These are phyloP conservation scores for Elymus sibiricus DNA, from an alignment of 176 grass and related monocot genomes.

Conservation along the genomic window DNA sequence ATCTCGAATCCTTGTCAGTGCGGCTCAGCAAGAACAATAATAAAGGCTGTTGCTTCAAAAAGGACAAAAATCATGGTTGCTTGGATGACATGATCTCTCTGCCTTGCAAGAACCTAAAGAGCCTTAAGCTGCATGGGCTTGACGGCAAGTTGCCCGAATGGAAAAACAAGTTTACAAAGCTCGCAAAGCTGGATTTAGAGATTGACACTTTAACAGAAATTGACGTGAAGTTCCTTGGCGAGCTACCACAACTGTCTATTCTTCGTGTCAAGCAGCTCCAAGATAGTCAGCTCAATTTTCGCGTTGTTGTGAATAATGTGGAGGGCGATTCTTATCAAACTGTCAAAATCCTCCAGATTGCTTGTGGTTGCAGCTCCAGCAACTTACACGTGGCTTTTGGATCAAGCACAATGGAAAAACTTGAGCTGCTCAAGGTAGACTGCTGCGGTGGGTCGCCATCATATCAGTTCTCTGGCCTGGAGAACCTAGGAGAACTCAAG, in stretches of 20 bases:
- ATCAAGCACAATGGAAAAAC: fast-evolving
- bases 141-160: too few relatives aligned
- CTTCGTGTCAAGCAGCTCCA: not conserved
- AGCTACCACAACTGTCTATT: not conserved
- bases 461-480: not conserved
- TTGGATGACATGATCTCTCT: not conserved
- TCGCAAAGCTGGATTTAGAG: not conserved
- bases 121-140: too few relatives aligned
- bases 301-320: not conserved
- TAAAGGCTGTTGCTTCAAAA: not conserved
- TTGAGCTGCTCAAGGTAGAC: not conserved
- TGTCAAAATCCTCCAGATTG: not conserved
- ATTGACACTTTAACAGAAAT: not conserved
- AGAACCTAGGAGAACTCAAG: not conserved
- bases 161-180: not conserved
- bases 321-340: not conserved
- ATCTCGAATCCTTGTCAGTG: too few relatives aligned
- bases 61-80: too few relatives aligned
- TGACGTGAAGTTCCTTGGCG: not conserved
- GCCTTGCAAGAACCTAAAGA: too few relatives aligned
- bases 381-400: not conserved
- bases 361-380: not conserved
- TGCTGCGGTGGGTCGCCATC: not conserved
- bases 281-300: not conserved
- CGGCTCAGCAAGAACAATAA: not conserved